Evolutionary conservation across 345 rosid genomes (phyloP).

Genomic region (Pugionium cornutum): DNA sequence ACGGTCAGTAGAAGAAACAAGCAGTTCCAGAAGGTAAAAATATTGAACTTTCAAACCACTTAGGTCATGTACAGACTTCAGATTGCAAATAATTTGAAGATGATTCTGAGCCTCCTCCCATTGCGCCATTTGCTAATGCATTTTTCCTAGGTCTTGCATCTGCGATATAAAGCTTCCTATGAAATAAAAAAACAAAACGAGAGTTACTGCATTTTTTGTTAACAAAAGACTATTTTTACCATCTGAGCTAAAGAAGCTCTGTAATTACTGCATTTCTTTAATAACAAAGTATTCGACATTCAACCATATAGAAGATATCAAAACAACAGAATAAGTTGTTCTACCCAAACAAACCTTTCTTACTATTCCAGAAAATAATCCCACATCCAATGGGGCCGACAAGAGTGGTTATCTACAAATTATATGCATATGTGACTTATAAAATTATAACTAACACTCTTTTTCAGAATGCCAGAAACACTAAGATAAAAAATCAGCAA

Average conservation of each 20-base stretch:
- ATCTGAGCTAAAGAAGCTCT: no score
- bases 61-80: slow-evolving; percentile 61
- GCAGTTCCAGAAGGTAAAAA: slow-evolving; percentile 22
- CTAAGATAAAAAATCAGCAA: slow-evolving; percentile 12
- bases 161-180: slow-evolving; percentile 91
- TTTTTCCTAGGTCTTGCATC: slow-evolving; percentile 99
- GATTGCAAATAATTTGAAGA: slow-evolving; percentile 92
- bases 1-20: slow-evolving; percentile 24
- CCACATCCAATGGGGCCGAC: slow-evolving; percentile 21
- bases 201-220: slow-evolving; percentile 1
- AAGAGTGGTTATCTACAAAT: slow-evolving; percentile 16
- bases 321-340: neutral
- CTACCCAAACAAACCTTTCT: slow-evolving; percentile 12
- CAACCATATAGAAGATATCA: slow-evolving; percentile 23
- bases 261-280: neutral
- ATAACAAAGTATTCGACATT: neutral
- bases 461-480: slow-evolving; percentile 25
- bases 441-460: slow-evolving; percentile 17
- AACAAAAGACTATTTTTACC: no score
- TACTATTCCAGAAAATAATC: slow-evolving; percentile 11
- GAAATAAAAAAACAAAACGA: slow-evolving; percentile 31
- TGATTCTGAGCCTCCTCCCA: slow-evolving; percentile 99
- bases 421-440: slow-evolving; percentile 20
- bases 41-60: slow-evolving; percentile 26
- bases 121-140: slow-evolving; percentile 99